Base-by-base conservation (phyloP, 2,329 filamentous ascomycete species). In the Apiospora malaysiana region DNA sequence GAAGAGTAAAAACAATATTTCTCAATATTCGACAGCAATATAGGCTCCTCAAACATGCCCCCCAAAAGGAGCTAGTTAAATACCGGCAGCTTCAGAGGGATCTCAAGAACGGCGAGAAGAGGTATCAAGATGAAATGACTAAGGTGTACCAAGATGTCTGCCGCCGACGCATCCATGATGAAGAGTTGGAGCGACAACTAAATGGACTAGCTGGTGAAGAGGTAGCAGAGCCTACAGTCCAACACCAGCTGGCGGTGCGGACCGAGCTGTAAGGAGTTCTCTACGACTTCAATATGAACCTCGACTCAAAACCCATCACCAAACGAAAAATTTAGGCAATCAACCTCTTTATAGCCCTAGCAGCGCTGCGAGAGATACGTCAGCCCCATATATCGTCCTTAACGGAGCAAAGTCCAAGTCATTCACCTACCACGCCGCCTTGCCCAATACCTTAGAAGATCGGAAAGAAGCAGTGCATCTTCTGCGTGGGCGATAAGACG, bases 11-110 rank as follows among this genome's bases (percentile, higher is more conserved):
- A 49, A 49, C 6, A 23, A 49, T 49, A n/a, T 49, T 49, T 49
- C 46, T 49, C 21, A 23, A 10, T 7, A 49, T 49, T 49, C 46
- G 46, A 10, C 46, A 49, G 46, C 46, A 49, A 49, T 49, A 49
- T 49, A n/a, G 21, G 46, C 9, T 49, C 46, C 46, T 49, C 46
- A 23, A 49, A 49, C 21, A 23, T 23, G 46, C 46, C 46, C 43
- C 46, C 46, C 46, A 49, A 49, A 18, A 49, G 46, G 46, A 8
- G n/a, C 21, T 49, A 23, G 9, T 23, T n/a, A 10, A n/a, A n/a
- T 49, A 49, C 46, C 46, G 46, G n/a, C 46, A 49, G n/a, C 46
- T 49, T 49, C 46, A 49, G 46, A 49, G 46, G 46, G 46, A 49
- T 49, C 46, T 49, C 21, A 49, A 23, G 46, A 49, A 23, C 46